Base-by-base conservation (phyloP, 2,329 filamentous ascomycete genomes). In the Didymella keratinophila region DNA sequence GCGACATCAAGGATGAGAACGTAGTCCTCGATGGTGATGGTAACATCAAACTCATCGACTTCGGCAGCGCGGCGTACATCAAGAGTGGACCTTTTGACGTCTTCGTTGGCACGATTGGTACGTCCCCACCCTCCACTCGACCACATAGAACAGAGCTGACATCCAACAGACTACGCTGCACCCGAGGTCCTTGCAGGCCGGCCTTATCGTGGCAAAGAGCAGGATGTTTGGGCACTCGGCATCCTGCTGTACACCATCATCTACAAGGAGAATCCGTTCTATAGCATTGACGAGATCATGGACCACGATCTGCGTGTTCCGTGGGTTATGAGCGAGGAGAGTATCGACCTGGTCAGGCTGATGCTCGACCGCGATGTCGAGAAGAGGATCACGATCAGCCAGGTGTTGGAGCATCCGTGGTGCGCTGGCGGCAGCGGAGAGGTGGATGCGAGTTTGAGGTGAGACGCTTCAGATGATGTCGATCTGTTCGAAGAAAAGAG, bases 181-280 rank as follows among this genome's bases (percentile, higher is more conserved):
- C 95, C 95, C n/a, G 95, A 99, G 81, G 95, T 99, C 53, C 85
- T 99, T 47, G 93, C 93, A 57, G 95, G 95, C 46, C 90, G 89
- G 68, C 90, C 93, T 16, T 99, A 99, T 78, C 87, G 90, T 66
- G 95, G 95, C 72, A 97, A 96, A 78, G 94, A 97, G 76, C 95
- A 99, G 81, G 95, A 99, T 73, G 93, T 99, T 28, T 99, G 95
- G 95, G 95, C 95, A 0, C 84, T 99, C 16, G 95, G 95, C 23
- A 98, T 99, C 71, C 85, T 99, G 25, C 86, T 99, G 14, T 99
- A 99, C 81, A 99, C 95, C 27, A 97, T 99, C 72, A 90, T 98
- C 72, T 99, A 99, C 84, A 99, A 98, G 80, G 95, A 99, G 80
- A 99, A 99, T 73, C 94, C 95, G 0, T 99, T 97, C 78, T 98